Conservation (phyloP, 2,329 filamentous ascomycete genomes). For the Fusarium gaditjirri region DNA sequence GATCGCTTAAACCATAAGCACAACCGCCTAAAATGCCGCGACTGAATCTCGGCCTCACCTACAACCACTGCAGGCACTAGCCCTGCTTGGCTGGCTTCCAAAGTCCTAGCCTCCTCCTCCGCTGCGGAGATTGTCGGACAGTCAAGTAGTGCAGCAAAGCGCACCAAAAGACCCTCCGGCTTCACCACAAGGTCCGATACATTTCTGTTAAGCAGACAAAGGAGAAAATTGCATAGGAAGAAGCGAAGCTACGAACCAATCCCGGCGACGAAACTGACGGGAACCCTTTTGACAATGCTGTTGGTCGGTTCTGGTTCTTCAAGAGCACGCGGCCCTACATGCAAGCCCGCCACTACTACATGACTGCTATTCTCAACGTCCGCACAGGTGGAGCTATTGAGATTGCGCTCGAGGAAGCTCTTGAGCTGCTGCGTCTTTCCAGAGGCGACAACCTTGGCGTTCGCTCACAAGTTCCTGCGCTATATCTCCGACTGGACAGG, state of each 20-base stretch:
- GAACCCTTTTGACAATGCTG: background rate
- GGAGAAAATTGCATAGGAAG: background rate
- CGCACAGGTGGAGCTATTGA: slow-evolving; percentile 12
- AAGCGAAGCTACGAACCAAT: background rate
- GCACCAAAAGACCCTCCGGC: slow-evolving; percentile 9
- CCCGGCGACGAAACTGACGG: background rate
- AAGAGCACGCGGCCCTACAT: slow-evolving; percentile 21
- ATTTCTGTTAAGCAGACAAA: background rate
- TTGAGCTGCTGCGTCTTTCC: background rate
- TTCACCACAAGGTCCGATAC: slow-evolving; percentile 8
- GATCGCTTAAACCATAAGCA: rapidly evolving
- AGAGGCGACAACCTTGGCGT: slow-evolving; percentile 12
- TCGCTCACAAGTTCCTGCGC: background rate
- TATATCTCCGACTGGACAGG: slow-evolving; percentile 10
- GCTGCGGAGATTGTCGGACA: background rate
- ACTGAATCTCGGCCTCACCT: slow-evolving; percentile 17
- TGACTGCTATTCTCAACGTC: slow-evolving; percentile 1
- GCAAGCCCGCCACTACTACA: background rate
- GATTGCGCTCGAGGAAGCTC: background rate
- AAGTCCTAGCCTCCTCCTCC: slow-evolving; percentile 3
- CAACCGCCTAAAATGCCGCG: background rate
- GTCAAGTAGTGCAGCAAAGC: slow-evolving; percentile 15
- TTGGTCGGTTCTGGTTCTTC: background rate
- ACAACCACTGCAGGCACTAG: background rate
- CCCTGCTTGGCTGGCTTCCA: background rate